Percentiles rank a stretch among this genome's conserved stretches.
These are phyloP conservation scores for Axilococcus clingmanii DNA, from an alignment of 139 green algal species.

Conservation along the genomic window DNA sequence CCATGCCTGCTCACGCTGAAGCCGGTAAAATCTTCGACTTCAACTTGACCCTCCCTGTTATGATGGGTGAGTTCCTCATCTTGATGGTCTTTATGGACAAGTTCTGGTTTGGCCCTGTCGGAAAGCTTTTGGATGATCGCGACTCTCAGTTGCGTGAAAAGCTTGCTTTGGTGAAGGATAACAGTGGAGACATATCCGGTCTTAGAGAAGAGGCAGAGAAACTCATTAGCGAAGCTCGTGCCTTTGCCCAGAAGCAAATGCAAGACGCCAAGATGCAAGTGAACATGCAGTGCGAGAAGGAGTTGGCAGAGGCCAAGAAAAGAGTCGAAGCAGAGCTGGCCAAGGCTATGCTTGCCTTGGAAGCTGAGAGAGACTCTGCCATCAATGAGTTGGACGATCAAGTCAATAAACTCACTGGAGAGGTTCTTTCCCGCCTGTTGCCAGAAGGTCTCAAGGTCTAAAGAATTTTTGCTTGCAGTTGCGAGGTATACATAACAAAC, in stretches of 20 bases:
- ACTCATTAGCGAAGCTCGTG: slow-evolving; percentile 30
- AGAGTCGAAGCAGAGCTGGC: slow-evolving; percentile 54
- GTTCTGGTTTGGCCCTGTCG: slow-evolving; percentile 81
- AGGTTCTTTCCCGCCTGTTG: slow-evolving; percentile 72
- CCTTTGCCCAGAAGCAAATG: slow-evolving; percentile 32
- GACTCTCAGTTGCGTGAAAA: slow-evolving; percentile 64
- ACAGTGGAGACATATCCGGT: slow-evolving; percentile 27
- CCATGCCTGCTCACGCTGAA: slow-evolving; percentile 60
- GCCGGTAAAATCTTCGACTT: slow-evolving; percentile 74
- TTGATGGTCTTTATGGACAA: slow-evolving; percentile 93
- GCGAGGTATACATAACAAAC: not conserved
- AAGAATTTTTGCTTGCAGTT: slow-evolving; percentile 10
- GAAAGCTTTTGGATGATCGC: slow-evolving; percentile 76
- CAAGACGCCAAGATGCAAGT: slow-evolving; percentile 28
- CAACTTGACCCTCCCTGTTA: slow-evolving; percentile 67
- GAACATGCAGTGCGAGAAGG: slow-evolving; percentile 27
- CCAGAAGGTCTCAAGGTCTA: slow-evolving; percentile 66
- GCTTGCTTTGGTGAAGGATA: slow-evolving; percentile 66
- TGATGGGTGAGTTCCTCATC: slow-evolving; percentile 73
- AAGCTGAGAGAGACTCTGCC: slow-evolving; percentile 62
- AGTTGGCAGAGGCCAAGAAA: slow-evolving; percentile 35
- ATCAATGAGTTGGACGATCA: slow-evolving; percentile 60
- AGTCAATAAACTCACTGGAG: slow-evolving; percentile 64
- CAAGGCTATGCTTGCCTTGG: slow-evolving; percentile 41
- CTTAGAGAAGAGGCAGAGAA: slow-evolving; percentile 42